Conservation (phyloP, 345 rosid genomes). For the Sonneratia caseolaris region DNA sequence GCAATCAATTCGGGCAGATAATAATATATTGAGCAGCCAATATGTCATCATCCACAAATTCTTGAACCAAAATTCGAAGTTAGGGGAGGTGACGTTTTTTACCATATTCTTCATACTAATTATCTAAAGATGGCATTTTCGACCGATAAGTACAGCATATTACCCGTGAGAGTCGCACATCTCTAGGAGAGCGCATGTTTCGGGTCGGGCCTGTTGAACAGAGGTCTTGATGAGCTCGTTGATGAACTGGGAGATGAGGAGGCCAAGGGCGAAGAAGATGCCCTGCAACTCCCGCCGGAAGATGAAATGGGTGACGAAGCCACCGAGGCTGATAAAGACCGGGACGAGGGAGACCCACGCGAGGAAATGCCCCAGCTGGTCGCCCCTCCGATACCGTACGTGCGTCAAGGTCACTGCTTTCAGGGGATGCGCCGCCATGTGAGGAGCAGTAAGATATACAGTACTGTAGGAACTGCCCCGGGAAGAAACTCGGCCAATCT, state of each 20-base stretch:
- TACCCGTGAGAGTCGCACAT: slow-evolving; percentile 88
- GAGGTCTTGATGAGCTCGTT: slow-evolving; percentile 57
- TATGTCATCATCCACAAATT: neutral
- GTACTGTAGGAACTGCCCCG: too few relatives aligned
- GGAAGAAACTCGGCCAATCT: too few relatives aligned
- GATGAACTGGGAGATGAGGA: slow-evolving; percentile 68
- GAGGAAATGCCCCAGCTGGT: slow-evolving; percentile 68
- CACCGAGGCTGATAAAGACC: slow-evolving; percentile 78
- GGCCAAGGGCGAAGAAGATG: slow-evolving; percentile 81
- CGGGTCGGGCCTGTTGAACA: slow-evolving; percentile 86
- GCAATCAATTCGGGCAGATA: neutral
- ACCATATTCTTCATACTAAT: neutral
- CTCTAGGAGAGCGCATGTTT: slow-evolving; percentile 69
- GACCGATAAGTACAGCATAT: neutral
- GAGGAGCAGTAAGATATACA: too few relatives aligned
- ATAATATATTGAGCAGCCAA: neutral
- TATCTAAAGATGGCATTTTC: neutral
- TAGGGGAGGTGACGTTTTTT: neutral
- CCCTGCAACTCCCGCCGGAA: slow-evolving; percentile 91
- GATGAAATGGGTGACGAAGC: slow-evolving; percentile 80
- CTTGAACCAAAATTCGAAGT: neutral
- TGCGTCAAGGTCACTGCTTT: slow-evolving; percentile 86
- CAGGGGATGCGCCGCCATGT: slow-evolving; percentile 13
- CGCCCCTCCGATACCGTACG: slow-evolving; percentile 73
- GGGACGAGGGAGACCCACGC: slow-evolving; percentile 92